phyloP scores from a whole-genome alignment of 1,284 basidiomycete species.

The Papiliotrema laurentii region DNA sequence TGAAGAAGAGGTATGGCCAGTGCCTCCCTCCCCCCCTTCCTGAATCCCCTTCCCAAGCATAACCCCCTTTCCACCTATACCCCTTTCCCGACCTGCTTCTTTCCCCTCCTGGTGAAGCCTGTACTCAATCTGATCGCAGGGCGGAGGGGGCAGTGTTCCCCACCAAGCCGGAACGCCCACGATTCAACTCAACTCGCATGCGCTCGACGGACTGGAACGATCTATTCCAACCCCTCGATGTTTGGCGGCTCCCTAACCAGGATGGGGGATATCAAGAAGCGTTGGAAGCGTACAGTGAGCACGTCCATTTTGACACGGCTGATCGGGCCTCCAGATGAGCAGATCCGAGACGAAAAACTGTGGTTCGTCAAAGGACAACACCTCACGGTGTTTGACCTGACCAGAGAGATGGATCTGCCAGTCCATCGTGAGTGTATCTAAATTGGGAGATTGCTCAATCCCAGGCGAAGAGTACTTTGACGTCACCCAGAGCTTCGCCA shows the following conservation, averaged over 20 bases:
- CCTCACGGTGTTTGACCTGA: conserved; percentile 17
- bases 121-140: not conserved
- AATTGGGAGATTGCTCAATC: not conserved
- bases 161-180: not conserved
- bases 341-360: conserved; percentile 7
- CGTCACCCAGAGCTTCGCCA: conserved; percentile 11
- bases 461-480: conserved; percentile 3
- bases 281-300: conserved; percentile 20
- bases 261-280: conserved; percentile 8
- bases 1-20: conserved; percentile 21
- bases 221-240: conserved; percentile 1
- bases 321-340: conserved; percentile 6
- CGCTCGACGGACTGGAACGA: conserved; percentile 3
- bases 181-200: not conserved
- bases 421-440: not conserved
- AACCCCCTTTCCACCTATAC: too few relatives aligned
- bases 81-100: too few relatives aligned
- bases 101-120: too few relatives aligned
- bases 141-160: not conserved
- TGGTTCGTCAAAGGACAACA: conserved; percentile 20
- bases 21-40: not conserved
- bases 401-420: conserved; percentile 1
- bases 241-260: not conserved
- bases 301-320: not conserved
- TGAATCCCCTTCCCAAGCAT: not conserved